Evolutionary conservation across 2,329 filamentous ascomycete species (phyloP).

Genomic region (Talaromyces sp.): DNA sequence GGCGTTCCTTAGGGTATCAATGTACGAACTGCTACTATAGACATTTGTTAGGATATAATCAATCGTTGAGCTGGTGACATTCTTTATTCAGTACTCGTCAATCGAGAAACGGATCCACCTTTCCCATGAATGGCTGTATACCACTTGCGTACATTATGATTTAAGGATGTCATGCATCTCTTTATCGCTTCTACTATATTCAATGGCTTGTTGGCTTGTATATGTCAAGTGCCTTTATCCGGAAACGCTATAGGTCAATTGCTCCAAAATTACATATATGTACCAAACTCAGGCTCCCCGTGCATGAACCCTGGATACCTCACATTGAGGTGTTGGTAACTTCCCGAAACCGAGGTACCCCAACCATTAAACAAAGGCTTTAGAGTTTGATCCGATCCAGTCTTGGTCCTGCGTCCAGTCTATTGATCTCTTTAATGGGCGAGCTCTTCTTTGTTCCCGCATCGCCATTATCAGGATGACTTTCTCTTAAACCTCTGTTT

Average conservation of each 20-base stretch:
- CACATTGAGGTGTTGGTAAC: neutral
- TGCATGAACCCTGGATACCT: neutral
- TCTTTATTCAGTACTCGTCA: neutral
- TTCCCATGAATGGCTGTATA: neutral
- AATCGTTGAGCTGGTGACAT: neutral
- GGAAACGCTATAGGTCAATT: too few species aligned
- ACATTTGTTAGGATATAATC: neutral
- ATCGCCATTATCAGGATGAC: neutral
- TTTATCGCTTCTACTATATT: neutral
- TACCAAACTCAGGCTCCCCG: too few species aligned
- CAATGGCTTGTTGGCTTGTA: neutral
- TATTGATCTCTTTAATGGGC: neutral
- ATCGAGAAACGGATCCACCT: neutral
- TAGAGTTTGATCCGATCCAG: neutral
- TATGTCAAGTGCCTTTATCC: neutral
- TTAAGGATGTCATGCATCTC: neutral
- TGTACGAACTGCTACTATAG: neutral
- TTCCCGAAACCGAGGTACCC: neutral
- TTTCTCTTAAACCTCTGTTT: neutral
- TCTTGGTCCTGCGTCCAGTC: neutral
- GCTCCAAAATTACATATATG: too few species aligned
- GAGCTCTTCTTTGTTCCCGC: neutral
- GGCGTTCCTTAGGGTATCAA: conserved; percentile 10
- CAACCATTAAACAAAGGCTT: neutral
- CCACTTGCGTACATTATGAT: neutral